Base-by-base conservation (phyloP, 2,329 filamentous ascomycete species). In the Colletotrichum sansevieriae region DNA sequence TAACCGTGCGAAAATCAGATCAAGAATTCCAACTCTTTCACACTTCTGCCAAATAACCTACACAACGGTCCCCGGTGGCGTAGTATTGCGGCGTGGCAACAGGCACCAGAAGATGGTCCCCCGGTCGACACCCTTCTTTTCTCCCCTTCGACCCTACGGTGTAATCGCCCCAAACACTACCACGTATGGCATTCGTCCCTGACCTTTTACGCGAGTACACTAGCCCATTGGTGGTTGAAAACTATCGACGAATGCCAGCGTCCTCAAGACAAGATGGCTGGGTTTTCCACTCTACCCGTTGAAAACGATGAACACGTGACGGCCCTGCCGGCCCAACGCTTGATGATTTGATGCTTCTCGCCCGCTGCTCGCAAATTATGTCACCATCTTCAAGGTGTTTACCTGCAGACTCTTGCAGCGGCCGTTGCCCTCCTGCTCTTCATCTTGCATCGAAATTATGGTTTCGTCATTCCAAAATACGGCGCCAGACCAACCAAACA, bases 121-220 rank as follows among this genome's bases (percentile, higher is more conserved):
- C 18, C 29, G 4, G 55, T 66, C 25, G 15, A 35, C 22, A 15
- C 11, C 20, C 35, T n/a, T 15, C 49, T 15, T 33, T 44, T 29
- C 29, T 8, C 2, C 15, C 55, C 37, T 39, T 22, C 43, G 33
- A 51, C 41, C 49, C 43, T 66, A 46, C 66, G 56, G 25, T 18
- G 18, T 18, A 18, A 18, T 18, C 18, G 66, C 66, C 66, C 56
- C 66, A 69, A 69, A 69, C 66, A 47, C 12, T 56, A 12, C 35
- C 25, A 39, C 52, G 63, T 69, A 33, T 56, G 55, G 22, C 18
- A 37, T 66, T 66, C 62, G 20, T 66, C 66, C 56, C 33, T 29
- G 25, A 11, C 18, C 7, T 8, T 9, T 7, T 25, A 25, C 25
- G 4, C 25, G 5, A 25, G 22, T 20, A 12, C 33, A 3, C 56